Conservation (phyloP, 2,329 filamentous ascomycete species). For the Verticillium zaregamsianum region DNA sequence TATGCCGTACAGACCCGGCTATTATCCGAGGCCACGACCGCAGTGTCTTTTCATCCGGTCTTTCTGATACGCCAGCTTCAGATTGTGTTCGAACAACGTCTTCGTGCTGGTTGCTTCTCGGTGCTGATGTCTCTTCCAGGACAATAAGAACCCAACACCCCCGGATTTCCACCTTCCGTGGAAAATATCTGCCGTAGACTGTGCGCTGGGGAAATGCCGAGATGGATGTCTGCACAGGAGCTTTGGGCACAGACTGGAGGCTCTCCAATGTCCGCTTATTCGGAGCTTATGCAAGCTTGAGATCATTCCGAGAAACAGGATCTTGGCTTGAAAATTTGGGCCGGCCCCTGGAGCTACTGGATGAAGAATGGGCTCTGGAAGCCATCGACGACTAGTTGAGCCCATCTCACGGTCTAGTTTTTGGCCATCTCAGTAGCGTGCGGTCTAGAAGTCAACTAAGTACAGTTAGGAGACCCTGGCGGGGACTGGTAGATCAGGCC, state of each 20-base stretch:
- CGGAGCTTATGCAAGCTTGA: background rate
- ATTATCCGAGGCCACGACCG: background rate
- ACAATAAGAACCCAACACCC: no score
- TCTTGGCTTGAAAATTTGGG: background rate
- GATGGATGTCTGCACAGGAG: background rate
- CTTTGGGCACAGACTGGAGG: background rate
- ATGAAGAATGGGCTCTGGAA: background rate
- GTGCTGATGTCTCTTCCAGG: background rate
- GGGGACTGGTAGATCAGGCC: background rate
- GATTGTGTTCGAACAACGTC: background rate
- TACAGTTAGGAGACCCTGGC: background rate
- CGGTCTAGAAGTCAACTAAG: background rate
- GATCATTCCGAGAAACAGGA: background rate
- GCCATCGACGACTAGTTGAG: background rate
- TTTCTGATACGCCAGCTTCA: background rate
- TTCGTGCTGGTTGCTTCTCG: background rate
- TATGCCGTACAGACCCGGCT: background rate
- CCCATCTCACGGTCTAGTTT: background rate
- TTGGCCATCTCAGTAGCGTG: background rate
- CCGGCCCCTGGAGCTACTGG: background rate
- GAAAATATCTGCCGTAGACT: background rate
- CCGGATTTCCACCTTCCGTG: no score
- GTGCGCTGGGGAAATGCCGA: background rate
- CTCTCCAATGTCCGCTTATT: background rate
- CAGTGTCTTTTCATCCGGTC: background rate